Evolutionary conservation across 441 rosid species (phyloP), one percentile per base, ranked within the genome.

Genomic region (Bocquillonia castaneifolia): DNA sequence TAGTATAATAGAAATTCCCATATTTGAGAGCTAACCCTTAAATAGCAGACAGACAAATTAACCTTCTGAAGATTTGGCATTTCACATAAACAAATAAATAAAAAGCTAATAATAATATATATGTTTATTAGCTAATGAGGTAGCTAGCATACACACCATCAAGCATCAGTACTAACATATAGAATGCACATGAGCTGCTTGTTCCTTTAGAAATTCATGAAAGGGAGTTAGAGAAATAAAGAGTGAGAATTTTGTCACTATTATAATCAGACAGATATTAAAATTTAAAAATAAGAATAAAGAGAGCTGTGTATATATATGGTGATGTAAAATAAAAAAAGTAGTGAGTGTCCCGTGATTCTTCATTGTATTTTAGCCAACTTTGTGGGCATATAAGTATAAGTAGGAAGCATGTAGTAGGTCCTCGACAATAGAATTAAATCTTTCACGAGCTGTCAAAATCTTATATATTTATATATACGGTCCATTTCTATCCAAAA

Each of bases 331-430:
- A 65, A 51, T 12, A 12, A 59, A n/a, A n/a, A n/a, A n/a, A n/a
- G n/a, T n/a, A n/a, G n/a, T n/a, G 54, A 69, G 71, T 64, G 64
- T 80, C 97, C 77, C 94, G 97, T 91, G 97, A 88, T 83, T 73
- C 84, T 83, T 26, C 3, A 52, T 85, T 91, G 97, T 88, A 83
- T 79, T 74, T 81, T 85, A 76, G 93, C 79, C 75, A 62, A 50
- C 42, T 71, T 75, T 75, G 85, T 82, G 89, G 84, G 76, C 78
- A 76, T 64, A 37, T 78, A 72, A 78, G 61, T 64, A 55, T 15
- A 42, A 39, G 12, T 10, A 18, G 68, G 68, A 57, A 66, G 62
- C 65, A 62, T 76, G 74, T 10, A 68, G 76, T 51, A 47, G 78
- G 70, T 51, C 66, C 60, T 10, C 64, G 47, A 68, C 77, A 60